These are phyloP conservation scores for Conticribra guillardii DNA, from an alignment of 108 stramenopile species.

Conservation along the genomic window DNA sequence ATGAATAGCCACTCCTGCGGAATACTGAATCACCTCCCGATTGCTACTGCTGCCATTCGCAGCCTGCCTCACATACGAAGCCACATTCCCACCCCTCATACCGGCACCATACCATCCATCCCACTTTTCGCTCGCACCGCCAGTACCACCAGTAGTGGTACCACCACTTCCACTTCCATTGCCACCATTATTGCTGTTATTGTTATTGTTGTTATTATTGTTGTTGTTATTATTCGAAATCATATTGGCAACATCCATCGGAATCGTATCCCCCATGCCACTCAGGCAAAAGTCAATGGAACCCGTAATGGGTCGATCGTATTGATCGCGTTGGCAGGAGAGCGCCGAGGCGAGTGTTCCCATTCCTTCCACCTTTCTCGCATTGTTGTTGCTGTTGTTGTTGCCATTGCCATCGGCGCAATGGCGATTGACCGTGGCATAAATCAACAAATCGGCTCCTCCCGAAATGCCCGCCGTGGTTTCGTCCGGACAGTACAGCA, in stretches of 20 bases:
- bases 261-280: conserved; percentile 31
- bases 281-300: conserved; percentile 51
- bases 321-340: conserved; percentile 53
- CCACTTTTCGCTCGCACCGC: conserved; percentile 25
- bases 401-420: conserved; percentile 16
- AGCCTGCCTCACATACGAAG: not conserved
- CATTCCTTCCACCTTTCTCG: not conserved
- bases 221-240: conserved; percentile 20
- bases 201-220: conserved; percentile 9
- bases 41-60: not conserved
- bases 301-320: conserved; percentile 54
- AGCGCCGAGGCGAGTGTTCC: conserved; percentile 50
- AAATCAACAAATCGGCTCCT: conserved; percentile 47
- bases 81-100: not conserved
- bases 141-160: no score
- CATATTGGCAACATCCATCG: conserved; percentile 25
- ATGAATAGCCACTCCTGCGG: conserved; percentile 49
- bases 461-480: conserved; percentile 44
- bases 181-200: no score
- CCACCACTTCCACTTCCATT: no score
- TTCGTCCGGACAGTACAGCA: conserved; percentile 47
- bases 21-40: conserved; percentile 34
- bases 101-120: conserved; percentile 28
- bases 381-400: not conserved
- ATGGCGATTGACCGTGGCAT: conserved; percentile 51